Base-by-base conservation (phyloP, 805 yeast species). In the Lipomyces kockii region DNA sequence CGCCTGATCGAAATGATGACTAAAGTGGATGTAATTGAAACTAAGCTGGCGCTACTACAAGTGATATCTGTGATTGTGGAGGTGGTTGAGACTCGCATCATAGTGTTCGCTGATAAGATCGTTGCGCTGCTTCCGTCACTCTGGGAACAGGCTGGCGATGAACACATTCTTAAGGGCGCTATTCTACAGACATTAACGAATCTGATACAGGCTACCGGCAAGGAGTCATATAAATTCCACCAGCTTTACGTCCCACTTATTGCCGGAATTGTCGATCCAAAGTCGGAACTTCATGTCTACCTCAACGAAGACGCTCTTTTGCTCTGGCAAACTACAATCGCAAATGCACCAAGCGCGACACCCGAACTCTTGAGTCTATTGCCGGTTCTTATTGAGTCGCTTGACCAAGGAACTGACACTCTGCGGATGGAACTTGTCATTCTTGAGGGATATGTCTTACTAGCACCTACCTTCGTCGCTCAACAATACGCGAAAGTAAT, bases 271-370 rank as follows among this genome's bases (percentile, higher is more conserved):
- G 88, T 95, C 73, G 87, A 90, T 71, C 83, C 87, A 0, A 80
- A 81, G 25, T 84, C 92, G 0, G 83, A 83, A 27, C 81, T 80
- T 62, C 84, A 85, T 67, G 79, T 85, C 1, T 80, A 90, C 62
- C 77, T 93, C 9, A 83, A 89, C 22, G 98, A 93, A 75, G 98
- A 93, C 78, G 97, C 96, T 0, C 87, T 85, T 74, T 97, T 91
- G 65, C 80, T 93, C 54, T 92, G 97, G 97, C 80, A 84, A n/a
- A 82, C 88, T 0, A 61, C 90, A 86, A 64, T 66, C 27, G 54
- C 54, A 69, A 86, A 87, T 68, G 84, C 84, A 62, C 90, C 94
- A 0, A 52, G 72, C 3, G 67, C 79, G 2, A 79, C 82, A 37
- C 76, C 78, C 14, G 81, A 80, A 49, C 76, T 90, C 34, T 64